phyloP scores from a whole-genome alignment of 345 rosid genomes.

The Capsella bursapastoris region DNA sequence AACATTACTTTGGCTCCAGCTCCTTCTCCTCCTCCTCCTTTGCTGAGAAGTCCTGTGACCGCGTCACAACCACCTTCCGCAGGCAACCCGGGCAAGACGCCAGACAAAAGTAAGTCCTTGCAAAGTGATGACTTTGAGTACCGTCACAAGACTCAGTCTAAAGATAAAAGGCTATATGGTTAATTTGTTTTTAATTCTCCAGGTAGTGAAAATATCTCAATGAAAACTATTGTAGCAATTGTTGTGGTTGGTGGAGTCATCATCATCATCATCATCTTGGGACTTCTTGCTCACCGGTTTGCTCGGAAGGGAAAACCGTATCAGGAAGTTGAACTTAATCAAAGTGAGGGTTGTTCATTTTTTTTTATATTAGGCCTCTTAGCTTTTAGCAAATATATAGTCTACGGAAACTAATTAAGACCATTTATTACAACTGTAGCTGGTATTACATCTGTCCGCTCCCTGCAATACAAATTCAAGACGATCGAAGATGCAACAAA shows the following conservation, averaged over 20 bases:
- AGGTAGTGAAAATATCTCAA: background rate
- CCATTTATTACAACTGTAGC: constrained; percentile 26
- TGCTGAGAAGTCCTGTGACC: background rate
- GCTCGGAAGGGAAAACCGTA: background rate
- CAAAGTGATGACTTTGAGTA: background rate
- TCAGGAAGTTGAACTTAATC: background rate
- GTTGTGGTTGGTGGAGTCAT: background rate
- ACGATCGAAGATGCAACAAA: constrained; percentile 51
- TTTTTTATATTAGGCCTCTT: background rate
- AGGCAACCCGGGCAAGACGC: background rate
- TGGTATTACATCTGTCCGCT: constrained; percentile 37
- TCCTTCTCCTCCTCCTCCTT: background rate
- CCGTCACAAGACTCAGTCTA: background rate
- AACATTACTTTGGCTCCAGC: background rate
- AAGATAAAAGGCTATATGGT: background rate
- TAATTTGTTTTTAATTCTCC: background rate
- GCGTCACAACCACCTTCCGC: background rate
- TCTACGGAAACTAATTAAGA: background rate
- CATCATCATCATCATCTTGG: background rate
- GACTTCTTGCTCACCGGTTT: background rate
- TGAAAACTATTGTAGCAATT: background rate
- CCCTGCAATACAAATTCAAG: constrained; percentile 49
- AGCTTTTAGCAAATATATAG: background rate
- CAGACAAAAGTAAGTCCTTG: background rate
- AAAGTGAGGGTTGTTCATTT: constrained; percentile 10